Conservation (phyloP, 768 basidiomycete genomes). For the Termitomyces sp. region DNA sequence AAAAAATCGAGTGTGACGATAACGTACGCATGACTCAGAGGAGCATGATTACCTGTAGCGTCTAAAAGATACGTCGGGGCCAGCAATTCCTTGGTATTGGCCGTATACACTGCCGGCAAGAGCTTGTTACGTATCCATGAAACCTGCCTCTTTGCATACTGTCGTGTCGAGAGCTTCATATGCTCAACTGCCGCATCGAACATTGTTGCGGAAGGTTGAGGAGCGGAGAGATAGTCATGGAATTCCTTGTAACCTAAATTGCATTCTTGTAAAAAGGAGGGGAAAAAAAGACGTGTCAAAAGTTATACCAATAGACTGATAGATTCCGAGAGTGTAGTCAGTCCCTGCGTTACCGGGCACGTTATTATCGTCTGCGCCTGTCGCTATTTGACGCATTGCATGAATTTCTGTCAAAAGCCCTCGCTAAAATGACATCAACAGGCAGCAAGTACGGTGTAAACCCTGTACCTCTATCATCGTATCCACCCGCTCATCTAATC, state of each 20-base stretch:
- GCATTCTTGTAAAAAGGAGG: neutral
- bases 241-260: constrained; percentile 90
- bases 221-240: constrained; percentile 49
- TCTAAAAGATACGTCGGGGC: constrained; percentile 53
- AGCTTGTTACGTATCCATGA: constrained; percentile 92
- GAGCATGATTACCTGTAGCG: constrained; percentile 48
- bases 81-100: constrained; percentile 29
- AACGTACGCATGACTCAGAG: neutral
- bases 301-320: constrained; percentile 81
- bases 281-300: neutral
- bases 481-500: constrained; percentile 79
- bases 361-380: constrained; percentile 1
- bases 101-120: constrained; percentile 58
- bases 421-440: constrained; percentile 33
- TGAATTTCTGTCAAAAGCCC: constrained; percentile 80
- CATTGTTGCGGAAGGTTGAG: constrained; percentile 29
- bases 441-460: neutral
- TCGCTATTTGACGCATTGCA: constrained; percentile 35
- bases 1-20: neutral
- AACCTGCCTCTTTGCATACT: constrained; percentile 89
- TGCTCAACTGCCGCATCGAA: constrained; percentile 58
- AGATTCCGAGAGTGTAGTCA: constrained; percentile 84
- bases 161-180: constrained; percentile 83
- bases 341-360: constrained; percentile 7
- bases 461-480: constrained; percentile 76